A percentile compares a stretch with the other conserved stretches of the same genome.
Evolutionary conservation across 768 basidiomycete genomes (phyloP).

Genomic region (Lactarius indigo): DNA sequence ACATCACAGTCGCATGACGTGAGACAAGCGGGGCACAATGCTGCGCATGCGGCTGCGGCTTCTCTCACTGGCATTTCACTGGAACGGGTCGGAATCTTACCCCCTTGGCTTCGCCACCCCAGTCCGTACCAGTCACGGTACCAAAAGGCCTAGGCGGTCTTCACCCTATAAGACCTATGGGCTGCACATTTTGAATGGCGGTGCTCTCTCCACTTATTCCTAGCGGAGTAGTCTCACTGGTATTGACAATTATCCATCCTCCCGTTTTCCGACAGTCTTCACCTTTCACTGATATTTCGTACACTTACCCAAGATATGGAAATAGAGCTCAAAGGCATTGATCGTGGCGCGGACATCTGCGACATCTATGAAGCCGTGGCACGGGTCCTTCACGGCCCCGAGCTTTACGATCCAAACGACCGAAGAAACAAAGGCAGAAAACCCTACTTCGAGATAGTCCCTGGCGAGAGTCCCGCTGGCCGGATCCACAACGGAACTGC

Average conservation of each 20-base stretch:
- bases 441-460: constrained; percentile 61
- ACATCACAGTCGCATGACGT: neutral
- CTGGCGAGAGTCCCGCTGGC: constrained; percentile 47
- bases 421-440: constrained; percentile 30
- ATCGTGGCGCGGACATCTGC: constrained; percentile 45
- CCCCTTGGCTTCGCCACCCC: neutral
- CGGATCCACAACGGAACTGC: constrained; percentile 57
- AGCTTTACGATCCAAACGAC: constrained; percentile 40
- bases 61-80: neutral
- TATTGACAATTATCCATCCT: neutral
- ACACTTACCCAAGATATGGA: constrained; percentile 33
- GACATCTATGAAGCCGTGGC: constrained; percentile 56
- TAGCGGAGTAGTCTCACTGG: neutral
- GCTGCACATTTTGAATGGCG: neutral
- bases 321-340: constrained; percentile 35
- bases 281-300: neutral
- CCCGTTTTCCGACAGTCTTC: neutral
- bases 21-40: neutral
- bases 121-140: neutral
- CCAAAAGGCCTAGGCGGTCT: neutral
- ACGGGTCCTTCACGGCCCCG: constrained; percentile 51
- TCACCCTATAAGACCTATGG: neutral
- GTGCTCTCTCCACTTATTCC: neutral
- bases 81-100: neutral
- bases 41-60: neutral